These are phyloP conservation scores for Verticillium isaacii DNA, from an alignment of 2,329 filamentous ascomycete genomes.

Conservation along the genomic window DNA sequence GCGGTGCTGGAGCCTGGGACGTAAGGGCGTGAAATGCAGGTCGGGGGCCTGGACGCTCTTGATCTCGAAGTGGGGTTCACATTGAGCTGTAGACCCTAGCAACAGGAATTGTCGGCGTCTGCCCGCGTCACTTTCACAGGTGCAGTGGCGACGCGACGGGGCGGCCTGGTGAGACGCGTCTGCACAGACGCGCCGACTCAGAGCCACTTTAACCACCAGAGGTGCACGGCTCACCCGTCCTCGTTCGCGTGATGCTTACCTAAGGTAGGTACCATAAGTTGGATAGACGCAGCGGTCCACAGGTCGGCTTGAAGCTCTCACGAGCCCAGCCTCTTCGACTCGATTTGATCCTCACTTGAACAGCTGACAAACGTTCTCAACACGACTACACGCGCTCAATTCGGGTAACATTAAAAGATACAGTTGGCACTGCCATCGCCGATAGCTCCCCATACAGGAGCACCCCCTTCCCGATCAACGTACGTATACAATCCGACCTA, in stretches of 20 bases:
- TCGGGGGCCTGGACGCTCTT: background rate
- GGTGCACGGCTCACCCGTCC: background rate
- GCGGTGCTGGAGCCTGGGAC: background rate
- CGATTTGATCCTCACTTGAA: too few relatives aligned
- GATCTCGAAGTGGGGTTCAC: background rate
- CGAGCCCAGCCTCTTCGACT: too few relatives aligned
- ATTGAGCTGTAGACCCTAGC: background rate
- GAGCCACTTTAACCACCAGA: background rate
- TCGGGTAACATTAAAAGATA: background rate
- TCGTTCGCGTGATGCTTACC: background rate
- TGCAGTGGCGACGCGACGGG: background rate
- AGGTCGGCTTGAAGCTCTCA: too few relatives aligned
- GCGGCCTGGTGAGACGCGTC: background rate
- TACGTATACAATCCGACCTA: background rate
- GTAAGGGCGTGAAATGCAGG: background rate
- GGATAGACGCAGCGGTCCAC: too few relatives aligned
- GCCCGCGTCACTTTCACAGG: background rate
- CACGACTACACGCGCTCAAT: background rate
- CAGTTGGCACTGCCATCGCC: background rate
- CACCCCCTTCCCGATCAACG: background rate
- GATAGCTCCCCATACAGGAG: background rate
- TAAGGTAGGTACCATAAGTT: too few relatives aligned
- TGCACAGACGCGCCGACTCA: background rate
- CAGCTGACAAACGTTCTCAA: background rate
- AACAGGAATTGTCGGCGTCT: background rate